phyloP scores from a whole-genome alignment of 805 yeast species.

The Lipomyces orientalis region DNA sequence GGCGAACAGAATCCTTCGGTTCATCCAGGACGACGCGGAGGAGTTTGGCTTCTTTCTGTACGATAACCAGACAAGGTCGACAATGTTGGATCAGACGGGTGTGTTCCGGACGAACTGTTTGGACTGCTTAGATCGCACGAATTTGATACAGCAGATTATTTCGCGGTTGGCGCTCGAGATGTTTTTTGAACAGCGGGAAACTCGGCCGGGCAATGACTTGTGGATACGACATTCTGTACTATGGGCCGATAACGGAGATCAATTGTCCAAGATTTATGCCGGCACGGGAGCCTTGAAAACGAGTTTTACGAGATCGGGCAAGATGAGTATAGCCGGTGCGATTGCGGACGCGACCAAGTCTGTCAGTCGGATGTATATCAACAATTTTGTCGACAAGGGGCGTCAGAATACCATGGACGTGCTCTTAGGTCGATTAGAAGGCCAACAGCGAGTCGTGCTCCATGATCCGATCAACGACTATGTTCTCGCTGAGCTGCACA shows the following conservation, averaged over 20 bases:
- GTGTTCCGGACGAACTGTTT: constrained; percentile 91
- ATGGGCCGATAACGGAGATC: constrained; percentile 99
- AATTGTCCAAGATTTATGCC: constrained; percentile 91
- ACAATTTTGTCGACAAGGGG: constrained; percentile 90
- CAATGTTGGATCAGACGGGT: constrained; percentile 81
- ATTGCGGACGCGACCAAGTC: constrained; percentile 96
- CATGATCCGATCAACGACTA: constrained; percentile 89
- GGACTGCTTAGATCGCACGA: constrained; percentile 94
- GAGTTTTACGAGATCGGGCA: constrained; percentile 91
- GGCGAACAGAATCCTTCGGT: constrained; percentile 70
- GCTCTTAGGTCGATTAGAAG: constrained; percentile 78
- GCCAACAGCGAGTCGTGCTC: constrained; percentile 70
- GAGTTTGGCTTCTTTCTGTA: constrained; percentile 83
- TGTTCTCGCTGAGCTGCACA: constrained; percentile 68
- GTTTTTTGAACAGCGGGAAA: constrained; percentile 49
- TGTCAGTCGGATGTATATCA: constrained; percentile 91
- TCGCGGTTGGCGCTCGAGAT: constrained; percentile 68
- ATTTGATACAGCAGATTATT: constrained; percentile 76
- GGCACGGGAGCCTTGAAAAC: constrained; percentile 98
- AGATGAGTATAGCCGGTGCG: constrained; percentile 96
- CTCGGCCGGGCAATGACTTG: constrained; percentile 53
- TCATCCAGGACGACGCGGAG: constrained; percentile 67
- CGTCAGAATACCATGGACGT: constrained; percentile 90
- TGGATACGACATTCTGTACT: constrained; percentile 77
- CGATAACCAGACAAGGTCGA: constrained; percentile 61